phyloP scores from a whole-genome alignment of 495 filamentous ascomycete genomes.

The Diplogelasinospora grovesii region DNA sequence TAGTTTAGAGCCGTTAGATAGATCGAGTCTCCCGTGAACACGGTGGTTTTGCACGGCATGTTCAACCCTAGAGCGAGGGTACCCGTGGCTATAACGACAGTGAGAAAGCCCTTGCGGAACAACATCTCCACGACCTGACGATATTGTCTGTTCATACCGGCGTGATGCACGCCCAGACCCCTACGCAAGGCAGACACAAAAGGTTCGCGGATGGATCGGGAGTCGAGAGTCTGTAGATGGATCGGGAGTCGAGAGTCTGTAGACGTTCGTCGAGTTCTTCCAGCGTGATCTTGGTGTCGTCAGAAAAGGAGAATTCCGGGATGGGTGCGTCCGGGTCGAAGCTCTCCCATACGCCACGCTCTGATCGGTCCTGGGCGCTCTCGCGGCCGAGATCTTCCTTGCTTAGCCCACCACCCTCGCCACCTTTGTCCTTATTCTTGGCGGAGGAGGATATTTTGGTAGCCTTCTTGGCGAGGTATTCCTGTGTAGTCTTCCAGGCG shows the following conservation, averaged over 20 bases:
- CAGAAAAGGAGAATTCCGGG: constrained; percentile 58
- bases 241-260: constrained; percentile 35
- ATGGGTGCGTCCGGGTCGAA: constrained; percentile 62
- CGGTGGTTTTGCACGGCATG: constrained; percentile 77
- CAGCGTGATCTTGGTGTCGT: constrained; percentile 43
- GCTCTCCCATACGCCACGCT: constrained; percentile 46
- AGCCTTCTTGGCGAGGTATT: constrained; percentile 29
- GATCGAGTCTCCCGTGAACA: constrained; percentile 67
- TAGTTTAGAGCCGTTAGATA: constrained; percentile 69
- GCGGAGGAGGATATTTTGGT: constrained; percentile 20
- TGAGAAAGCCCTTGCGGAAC: constrained; percentile 65
- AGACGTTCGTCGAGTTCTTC: constrained; percentile 49
- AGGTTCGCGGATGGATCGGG: constrained; percentile 36
- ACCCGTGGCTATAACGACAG: constrained; percentile 71
- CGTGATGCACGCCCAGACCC: constrained; percentile 70
- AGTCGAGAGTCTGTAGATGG: constrained; percentile 32
- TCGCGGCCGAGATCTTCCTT: constrained; percentile 32
- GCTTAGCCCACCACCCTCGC: constrained; percentile 18
- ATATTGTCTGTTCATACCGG: constrained; percentile 71
- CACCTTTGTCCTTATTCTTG: constrained; percentile 31
- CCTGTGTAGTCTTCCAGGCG: constrained; percentile 39
- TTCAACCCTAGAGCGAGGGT: constrained; percentile 74
- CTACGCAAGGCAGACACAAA: constrained; percentile 51
- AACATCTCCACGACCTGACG: constrained; percentile 65
- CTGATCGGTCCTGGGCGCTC: constrained; percentile 27